phyloP scores from a whole-genome alignment of 1,139 yeast species.

The Arxiozyma bovina region DNA sequence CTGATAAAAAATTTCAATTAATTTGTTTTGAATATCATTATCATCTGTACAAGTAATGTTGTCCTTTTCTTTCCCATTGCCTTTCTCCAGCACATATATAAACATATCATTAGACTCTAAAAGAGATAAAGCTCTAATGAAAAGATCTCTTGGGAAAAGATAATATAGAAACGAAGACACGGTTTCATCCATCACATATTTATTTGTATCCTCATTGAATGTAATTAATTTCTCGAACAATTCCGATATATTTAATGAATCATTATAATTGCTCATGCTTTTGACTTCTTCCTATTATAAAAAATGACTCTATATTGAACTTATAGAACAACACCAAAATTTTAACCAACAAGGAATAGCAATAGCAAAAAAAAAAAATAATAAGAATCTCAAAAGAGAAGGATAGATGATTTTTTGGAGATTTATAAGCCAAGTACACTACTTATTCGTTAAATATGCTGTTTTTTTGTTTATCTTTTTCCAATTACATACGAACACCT shows the following conservation, averaged over 20 bases:
- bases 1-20: constrained; percentile 4
- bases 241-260: constrained; percentile 14
- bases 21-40: neutral
- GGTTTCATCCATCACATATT: constrained; percentile 21
- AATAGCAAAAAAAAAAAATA: too few species aligned
- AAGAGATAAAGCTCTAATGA: constrained; percentile 27
- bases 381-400: too few species aligned
- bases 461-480: too few species aligned
- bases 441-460: too few species aligned
- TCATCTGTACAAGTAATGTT: neutral
- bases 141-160: constrained; percentile 28
- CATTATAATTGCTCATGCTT: neutral
- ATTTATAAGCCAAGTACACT: too few species aligned
- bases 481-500: too few species aligned
- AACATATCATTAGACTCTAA: constrained; percentile 28
- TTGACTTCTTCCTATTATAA: neutral
- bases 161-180: constrained; percentile 28
- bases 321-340: too few species aligned
- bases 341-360: too few species aligned
- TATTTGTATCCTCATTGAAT: constrained; percentile 2
- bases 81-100: constrained; percentile 19
- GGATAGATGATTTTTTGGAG: too few species aligned
- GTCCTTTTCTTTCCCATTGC: neutral
- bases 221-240: constrained; percentile 18
- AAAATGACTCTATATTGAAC: neutral